Evolutionary conservation across 164 flowering plant genomes (phyloP).

Genomic region (Sextonia rubra): DNA sequence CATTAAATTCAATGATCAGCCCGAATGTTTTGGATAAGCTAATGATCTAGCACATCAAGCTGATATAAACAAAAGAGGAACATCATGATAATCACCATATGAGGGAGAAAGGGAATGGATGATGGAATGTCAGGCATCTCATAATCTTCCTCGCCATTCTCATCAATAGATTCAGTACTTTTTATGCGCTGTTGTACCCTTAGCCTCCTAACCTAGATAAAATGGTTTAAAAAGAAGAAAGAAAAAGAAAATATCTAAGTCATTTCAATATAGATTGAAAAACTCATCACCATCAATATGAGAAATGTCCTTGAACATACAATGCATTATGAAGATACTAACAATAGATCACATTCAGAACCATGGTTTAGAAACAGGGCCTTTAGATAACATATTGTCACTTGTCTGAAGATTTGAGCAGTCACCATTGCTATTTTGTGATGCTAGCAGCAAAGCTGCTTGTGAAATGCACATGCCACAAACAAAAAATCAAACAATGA

Average conservation of each 20-base stretch:
- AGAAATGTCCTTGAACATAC: background rate
- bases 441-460: no score
- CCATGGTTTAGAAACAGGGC: no score
- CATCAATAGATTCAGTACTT: slow-evolving; percentile 31
- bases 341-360: slow-evolving; percentile 1
- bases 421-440: no score
- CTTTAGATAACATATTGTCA: no score
- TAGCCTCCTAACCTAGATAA: slow-evolving; percentile 34
- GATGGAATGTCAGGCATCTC: slow-evolving; percentile 94
- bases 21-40: background rate
- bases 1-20: background rate
- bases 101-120: slow-evolving; percentile 77
- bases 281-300: background rate
- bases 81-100: slow-evolving; percentile 48
- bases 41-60: background rate
- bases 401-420: no score
- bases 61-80: background rate
- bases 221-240: background rate
- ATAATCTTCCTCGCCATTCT: slow-evolving; percentile 34
- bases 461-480: no score
- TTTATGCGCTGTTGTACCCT: slow-evolving; percentile 62
- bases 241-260: no score
- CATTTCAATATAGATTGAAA: background rate
- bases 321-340: background rate
- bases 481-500: no score